Evolutionary conservation across 148 eudicot species (phyloP).

Genomic region (Silene latifolia): DNA sequence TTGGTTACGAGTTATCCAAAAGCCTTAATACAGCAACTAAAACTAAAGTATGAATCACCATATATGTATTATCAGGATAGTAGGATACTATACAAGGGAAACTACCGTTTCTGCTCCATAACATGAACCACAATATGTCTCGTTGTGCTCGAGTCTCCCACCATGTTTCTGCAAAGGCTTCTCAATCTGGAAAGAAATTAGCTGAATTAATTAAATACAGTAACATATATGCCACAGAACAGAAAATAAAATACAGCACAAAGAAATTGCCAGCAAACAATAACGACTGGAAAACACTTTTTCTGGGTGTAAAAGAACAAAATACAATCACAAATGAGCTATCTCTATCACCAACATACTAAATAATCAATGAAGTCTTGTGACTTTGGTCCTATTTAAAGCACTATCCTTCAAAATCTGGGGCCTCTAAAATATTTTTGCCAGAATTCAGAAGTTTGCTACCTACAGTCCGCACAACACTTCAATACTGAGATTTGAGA

Average conservation of each 20-base stretch:
- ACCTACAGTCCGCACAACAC: no score
- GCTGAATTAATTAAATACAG: neutral
- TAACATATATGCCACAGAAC: neutral
- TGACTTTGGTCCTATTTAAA: neutral
- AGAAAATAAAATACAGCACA: neutral
- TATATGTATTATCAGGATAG: neutral
- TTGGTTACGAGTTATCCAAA: neutral
- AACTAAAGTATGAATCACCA: slow-evolving; percentile 2
- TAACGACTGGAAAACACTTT: neutral
- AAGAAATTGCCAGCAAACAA: neutral
- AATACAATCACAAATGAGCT: neutral
- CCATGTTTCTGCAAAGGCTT: slow-evolving; percentile 95
- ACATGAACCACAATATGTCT: slow-evolving; percentile 93
- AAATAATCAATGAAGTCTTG: neutral
- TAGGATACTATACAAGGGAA: slow-evolving; percentile 14
- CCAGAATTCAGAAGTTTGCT: no score
- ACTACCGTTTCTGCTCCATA: slow-evolving; percentile 86
- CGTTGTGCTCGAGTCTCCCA: slow-evolving; percentile 89
- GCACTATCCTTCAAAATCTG: slow-evolving; percentile 1
- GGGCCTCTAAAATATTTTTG: neutral
- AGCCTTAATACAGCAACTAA: neutral
- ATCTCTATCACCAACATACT: neutral
- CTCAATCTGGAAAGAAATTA: slow-evolving; percentile 49
- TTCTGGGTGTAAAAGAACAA: neutral
- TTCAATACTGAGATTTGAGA: neutral